Base-by-base conservation (phyloP, 345 rosid genomes). In the Acer campestre region DNA sequence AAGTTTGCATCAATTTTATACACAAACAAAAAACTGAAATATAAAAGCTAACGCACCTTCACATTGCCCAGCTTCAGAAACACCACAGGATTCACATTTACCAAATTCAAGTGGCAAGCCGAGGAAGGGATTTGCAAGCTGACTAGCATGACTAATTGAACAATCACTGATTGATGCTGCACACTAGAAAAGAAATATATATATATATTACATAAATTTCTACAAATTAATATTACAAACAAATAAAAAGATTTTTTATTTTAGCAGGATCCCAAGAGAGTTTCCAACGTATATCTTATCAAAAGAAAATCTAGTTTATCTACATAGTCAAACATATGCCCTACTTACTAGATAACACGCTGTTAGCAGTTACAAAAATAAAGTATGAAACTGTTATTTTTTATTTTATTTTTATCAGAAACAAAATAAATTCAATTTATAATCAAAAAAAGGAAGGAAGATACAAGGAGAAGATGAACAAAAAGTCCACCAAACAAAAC, bases 51-150 rank as follows among this genome's bases (percentile, higher is more conserved):
- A 75, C 85, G 59, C 80, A 91, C 98, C 99, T 90, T 92, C 99
- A 73, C 98, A 96, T 82, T 92, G 79, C 38, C 92, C 94, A 18
- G 86, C 76, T 77, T 94, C 99, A 23, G 97, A 85, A 4, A 97
- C 88, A 64, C 99, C 97, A 76, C 99, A 94, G 38, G 99, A 87
- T 67, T 90, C 97, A 72, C 99, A 96, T 84, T 90, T 92, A 3
- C 99, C 98, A 86, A 85, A 90, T 65, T 94, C 97, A 1, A 96
- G 90, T 3, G 99, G 99, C 84, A 96, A 79, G 31, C 99, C 99
- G 73, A 96, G 93, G 80, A 88, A 94, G 16, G 98, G 81, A 82
- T 96, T 96, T 13, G 91, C 82, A 9, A 94, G 89, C 83, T 94
- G 98, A 86, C 83, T 89, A 10, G 90, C 80, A 82, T 96, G 98